These are phyloP conservation scores for Backusella psychrophila DNA, from an alignment of 192 early-diverging fungal species.

Conservation along the genomic window DNA sequence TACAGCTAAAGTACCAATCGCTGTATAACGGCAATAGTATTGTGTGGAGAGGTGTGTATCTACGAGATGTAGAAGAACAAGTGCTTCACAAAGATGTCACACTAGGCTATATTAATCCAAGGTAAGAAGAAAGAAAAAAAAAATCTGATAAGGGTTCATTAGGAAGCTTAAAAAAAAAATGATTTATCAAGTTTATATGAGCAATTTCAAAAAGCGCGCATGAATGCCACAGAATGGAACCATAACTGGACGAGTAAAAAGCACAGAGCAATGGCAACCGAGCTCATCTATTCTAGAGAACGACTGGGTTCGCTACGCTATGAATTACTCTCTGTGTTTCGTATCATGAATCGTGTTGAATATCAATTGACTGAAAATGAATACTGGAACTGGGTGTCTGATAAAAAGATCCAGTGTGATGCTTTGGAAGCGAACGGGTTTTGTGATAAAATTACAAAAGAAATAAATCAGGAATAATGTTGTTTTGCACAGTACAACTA, in stretches of 20 bases:
- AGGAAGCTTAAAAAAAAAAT: no score
- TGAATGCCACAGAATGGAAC: conserved; percentile 17
- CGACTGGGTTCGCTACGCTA: conserved; percentile 46
- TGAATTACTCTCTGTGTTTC: conserved; percentile 45
- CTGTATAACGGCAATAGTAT: conserved; percentile 20
- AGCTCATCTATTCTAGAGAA: conserved; percentile 45
- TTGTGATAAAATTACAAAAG: conserved; percentile 16
- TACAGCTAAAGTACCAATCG: conserved; percentile 14
- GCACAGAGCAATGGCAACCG: conserved; percentile 46
- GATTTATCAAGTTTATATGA: conserved; percentile 11
- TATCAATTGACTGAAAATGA: conserved; percentile 45
- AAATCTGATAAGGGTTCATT: no score
- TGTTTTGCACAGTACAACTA: no score
- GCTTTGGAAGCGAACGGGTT: neutral
- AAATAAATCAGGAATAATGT: neutral
- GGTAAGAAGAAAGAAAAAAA: neutral
- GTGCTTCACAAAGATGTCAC: conserved; percentile 15
- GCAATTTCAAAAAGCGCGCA: conserved; percentile 29
- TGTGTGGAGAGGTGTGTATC: conserved; percentile 41
- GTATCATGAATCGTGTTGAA: conserved; percentile 47
- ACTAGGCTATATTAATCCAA: conserved; percentile 7
- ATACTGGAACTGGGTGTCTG: conserved; percentile 55
- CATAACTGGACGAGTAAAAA: conserved; percentile 38
- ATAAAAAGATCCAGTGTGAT: conserved; percentile 39
- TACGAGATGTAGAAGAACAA: conserved; percentile 45